Conservation (phyloP, 1,284 basidiomycete species). For the Fomitopsis betulina region DNA sequence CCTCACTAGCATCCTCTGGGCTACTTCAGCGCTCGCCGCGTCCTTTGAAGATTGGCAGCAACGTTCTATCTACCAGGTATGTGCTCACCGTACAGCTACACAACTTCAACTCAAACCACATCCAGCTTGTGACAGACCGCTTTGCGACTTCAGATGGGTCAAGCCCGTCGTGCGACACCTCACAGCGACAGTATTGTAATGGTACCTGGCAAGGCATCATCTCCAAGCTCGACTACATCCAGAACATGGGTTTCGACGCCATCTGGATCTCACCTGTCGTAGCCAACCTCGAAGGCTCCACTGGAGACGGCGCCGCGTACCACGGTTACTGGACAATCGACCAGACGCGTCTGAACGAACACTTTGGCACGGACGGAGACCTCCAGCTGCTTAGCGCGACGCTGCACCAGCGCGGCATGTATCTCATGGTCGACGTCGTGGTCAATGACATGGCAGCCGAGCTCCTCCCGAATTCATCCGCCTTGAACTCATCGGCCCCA, state of each 20-base stretch:
- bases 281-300: slow-evolving; percentile 65
- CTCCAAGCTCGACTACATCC: slow-evolving; percentile 74
- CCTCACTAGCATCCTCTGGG: slow-evolving; percentile 6
- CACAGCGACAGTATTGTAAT: slow-evolving; percentile 60
- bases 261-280: slow-evolving; percentile 67
- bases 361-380: slow-evolving; percentile 68
- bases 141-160: slow-evolving; percentile 57
- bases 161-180: slow-evolving; percentile 50
- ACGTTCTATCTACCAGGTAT: slow-evolving; percentile 18
- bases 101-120: too few species aligned
- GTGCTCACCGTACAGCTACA: background rate
- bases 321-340: slow-evolving; percentile 71
- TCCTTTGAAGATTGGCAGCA: slow-evolving; percentile 20
- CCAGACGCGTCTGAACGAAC: slow-evolving; percentile 57
- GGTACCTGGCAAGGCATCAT: slow-evolving; percentile 76
- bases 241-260: slow-evolving; percentile 74
- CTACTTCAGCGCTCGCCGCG: slow-evolving; percentile 13
- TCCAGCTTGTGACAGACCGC: slow-evolving; percentile 65
- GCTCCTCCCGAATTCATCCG: background rate
- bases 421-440: slow-evolving; percentile 77
- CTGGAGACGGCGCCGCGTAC: slow-evolving; percentile 64
- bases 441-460: slow-evolving; percentile 68
- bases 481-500: slow-evolving; percentile 31
- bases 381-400: slow-evolving; percentile 62
- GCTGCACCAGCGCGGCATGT: slow-evolving; percentile 69